Percentiles rank a stretch among this genome's conserved stretches.
These are phyloP conservation scores for Trichoderma sp. DNA, from an alignment of 2,329 filamentous ascomycete species.

Conservation along the genomic window DNA sequence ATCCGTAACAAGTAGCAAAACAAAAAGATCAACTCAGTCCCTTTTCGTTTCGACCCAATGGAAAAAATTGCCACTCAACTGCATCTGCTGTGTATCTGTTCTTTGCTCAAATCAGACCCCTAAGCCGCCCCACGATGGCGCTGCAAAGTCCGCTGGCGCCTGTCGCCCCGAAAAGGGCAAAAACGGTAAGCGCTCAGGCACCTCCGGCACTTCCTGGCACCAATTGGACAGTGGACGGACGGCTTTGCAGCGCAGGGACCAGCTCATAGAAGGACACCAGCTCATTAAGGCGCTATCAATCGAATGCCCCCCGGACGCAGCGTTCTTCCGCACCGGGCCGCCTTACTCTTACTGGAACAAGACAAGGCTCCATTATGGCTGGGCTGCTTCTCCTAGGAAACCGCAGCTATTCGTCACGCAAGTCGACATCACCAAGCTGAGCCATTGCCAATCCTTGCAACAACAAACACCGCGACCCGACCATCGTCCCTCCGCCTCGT, in stretches of 20 bases:
- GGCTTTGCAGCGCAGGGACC: neutral
- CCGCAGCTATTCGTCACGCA: conserved; percentile 16
- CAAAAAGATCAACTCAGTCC: neutral
- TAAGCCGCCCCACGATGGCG: conserved; percentile 8
- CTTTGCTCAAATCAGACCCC: neutral
- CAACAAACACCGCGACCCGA: conserved; percentile 1
- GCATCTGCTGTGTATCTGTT: neutral
- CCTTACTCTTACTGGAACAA: neutral
- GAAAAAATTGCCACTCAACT: neutral
- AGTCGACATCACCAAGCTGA: neutral
- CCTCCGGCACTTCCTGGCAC: neutral
- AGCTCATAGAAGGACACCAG: neutral
- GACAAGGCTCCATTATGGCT: neutral
- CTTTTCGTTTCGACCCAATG: neutral
- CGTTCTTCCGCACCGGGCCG: conserved; percentile 24
- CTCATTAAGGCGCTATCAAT: neutral
- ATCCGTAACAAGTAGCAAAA: neutral
- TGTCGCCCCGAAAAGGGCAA: neutral
- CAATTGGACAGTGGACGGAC: neutral
- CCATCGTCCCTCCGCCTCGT: neutral
- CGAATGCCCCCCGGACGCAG: neutral
- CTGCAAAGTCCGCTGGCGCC: conserved; percentile 6
- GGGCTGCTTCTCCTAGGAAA: conserved; percentile 4
- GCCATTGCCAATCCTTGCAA: conserved; percentile 1
- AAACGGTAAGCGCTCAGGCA: conserved; percentile 16